These are phyloP conservation scores for Corynascus novoguineensis DNA, from an alignment of 495 filamentous ascomycete species.

Conservation along the genomic window DNA sequence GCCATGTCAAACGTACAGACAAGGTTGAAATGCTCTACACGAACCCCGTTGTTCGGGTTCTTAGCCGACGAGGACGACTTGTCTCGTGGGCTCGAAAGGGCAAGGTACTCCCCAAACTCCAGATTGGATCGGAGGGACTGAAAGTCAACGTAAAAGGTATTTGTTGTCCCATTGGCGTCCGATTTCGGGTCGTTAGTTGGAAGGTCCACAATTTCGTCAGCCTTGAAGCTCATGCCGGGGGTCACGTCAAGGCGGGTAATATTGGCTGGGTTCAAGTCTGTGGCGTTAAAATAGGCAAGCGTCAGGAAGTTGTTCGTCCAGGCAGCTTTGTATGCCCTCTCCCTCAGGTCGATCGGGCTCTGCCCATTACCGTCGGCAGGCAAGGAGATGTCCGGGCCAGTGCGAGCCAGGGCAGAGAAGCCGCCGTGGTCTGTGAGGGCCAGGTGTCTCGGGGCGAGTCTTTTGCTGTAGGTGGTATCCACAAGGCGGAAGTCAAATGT, in stretches of 20 bases:
- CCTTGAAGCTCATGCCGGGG: conserved; percentile 14
- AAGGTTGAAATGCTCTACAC: conserved; percentile 17
- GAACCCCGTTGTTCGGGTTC: conserved; percentile 28
- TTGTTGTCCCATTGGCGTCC: conserved; percentile 20
- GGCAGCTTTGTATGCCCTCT: conserved; percentile 39
- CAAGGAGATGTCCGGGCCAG: conserved; percentile 17
- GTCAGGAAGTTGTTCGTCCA: conserved; percentile 35
- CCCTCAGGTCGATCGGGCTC: conserved; percentile 25
- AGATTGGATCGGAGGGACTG: not conserved
- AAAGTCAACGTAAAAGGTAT: conserved; percentile 19
- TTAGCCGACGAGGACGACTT: not conserved
- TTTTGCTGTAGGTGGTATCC: not conserved
- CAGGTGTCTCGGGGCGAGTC: conserved; percentile 12
- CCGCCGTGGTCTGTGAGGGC: conserved; percentile 39
- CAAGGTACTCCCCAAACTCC: conserved; percentile 16
- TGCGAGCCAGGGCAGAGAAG: conserved; percentile 32
- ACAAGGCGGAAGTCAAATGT: conserved; percentile 34
- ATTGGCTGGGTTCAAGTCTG: conserved; percentile 2
- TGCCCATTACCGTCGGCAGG: conserved; percentile 19
- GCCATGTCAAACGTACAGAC: too few species aligned
- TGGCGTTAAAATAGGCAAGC: conserved; percentile 20
- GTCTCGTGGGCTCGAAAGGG: not conserved
- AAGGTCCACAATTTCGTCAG: not conserved
- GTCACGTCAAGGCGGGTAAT: conserved; percentile 4
- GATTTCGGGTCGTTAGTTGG: not conserved